Base-by-base conservation (phyloP, 1,284 basidiomycete genomes). In the Ceratobasidium sp. region DNA sequence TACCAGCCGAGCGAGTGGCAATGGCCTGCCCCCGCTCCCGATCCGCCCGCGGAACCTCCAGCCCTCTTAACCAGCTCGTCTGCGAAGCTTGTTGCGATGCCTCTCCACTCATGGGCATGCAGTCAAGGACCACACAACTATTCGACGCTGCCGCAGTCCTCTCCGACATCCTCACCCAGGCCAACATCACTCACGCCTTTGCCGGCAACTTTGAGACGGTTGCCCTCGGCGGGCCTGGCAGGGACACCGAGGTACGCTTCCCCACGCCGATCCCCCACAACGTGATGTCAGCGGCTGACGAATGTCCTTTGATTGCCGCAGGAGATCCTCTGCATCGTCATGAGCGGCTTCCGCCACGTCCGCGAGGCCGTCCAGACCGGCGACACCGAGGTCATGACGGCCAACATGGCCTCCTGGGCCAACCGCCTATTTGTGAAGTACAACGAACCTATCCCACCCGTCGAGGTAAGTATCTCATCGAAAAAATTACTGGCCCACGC, bases 121-220 rank as follows among this genome's bases (percentile, higher is more conserved):
- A 62, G 59, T 87, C 90, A 81, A 90, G 92, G 83, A 91, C 89
- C 81, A 85, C 86, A 82, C 87, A 91, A 83, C 87, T 92, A 81
- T 83, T 92, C 82, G 89, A 91, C 84, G 90, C 91, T 69, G 91
- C 91, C 66, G 83, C 85, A 61, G 88, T 89, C 79, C 89, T 93
- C 83, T 92, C 91, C 68, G 84, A 84, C 78, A 83, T 89, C 76
- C 87, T 93, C 78, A 84, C 84, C 77, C 86, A 86, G 70, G 83
- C 84, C 54, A 85, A 85, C 71, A 88, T 92, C 48, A 89, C 90
- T 20, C 92, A 93, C 82, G 91, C 91, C 28, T 92, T 93, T 85
- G 86, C 93, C 82, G 92, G 92, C 26, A 90, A 87, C 81, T 84
- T 92, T 66, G 84, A 92, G 78, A 88, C 89, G 40, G 89, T 92